Conservation (phyloP, 2,329 filamentous ascomycete species). For the Colletotrichum chlorophyti region DNA sequence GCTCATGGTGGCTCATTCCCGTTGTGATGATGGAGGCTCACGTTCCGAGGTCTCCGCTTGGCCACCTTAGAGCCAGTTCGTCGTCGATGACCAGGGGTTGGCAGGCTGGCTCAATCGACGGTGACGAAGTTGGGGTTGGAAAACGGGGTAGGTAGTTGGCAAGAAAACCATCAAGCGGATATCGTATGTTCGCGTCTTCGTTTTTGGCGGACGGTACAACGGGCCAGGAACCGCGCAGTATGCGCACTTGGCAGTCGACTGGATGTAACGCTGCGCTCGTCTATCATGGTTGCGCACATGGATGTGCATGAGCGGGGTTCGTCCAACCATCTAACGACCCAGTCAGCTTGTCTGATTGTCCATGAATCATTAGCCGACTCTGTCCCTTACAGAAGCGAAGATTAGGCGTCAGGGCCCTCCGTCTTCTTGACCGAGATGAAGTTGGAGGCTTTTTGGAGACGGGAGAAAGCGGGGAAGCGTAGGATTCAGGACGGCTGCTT, state of each 20-base stretch:
- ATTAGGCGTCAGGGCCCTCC: neutral
- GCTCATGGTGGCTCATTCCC: neutral
- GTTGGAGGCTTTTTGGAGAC: neutral
- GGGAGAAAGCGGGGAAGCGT: neutral
- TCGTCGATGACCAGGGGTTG: neutral
- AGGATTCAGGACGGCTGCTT: neutral
- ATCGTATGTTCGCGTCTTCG: neutral
- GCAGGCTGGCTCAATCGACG: neutral
- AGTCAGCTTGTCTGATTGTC: neutral
- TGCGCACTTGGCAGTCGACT: conserved; percentile 4
- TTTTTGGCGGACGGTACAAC: conserved; percentile 11
- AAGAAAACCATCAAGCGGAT: neutral
- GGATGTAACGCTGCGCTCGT: conserved; percentile 4
- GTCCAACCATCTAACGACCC: neutral
- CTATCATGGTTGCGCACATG: neutral
- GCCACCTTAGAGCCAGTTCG: neutral
- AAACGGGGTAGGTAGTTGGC: neutral
- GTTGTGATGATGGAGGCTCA: conserved; percentile 9
- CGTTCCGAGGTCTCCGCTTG: conserved; percentile 8
- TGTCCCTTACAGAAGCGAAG: neutral
- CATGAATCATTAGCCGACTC: neutral
- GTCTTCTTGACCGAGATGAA: neutral
- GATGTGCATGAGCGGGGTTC: neutral
- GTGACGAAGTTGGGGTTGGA: neutral
- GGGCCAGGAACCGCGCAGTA: conserved; percentile 25